phyloP scores from a whole-genome alignment of 306 rosid species.

The Nissolia schottii region DNA sequence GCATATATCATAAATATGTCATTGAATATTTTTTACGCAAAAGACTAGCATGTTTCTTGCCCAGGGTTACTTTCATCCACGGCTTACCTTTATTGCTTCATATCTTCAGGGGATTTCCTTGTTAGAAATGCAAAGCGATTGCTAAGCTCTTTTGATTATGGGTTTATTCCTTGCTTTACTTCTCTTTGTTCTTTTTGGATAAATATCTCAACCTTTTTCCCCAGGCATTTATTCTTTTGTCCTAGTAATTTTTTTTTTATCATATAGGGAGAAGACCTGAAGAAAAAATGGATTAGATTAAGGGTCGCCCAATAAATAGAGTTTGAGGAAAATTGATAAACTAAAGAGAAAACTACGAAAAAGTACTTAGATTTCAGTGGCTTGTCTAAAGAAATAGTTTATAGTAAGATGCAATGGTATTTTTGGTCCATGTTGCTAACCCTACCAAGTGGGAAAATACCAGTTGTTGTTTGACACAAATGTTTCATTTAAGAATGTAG shows the following conservation, averaged over 20 bases:
- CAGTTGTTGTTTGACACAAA: no score
- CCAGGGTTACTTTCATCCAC: neutral
- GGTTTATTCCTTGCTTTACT: neutral
- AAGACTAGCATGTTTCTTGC: neutral
- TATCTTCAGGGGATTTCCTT: neutral
- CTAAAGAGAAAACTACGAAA: no score
- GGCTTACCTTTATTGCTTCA: neutral
- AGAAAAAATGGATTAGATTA: no score
- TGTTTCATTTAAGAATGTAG: slow-evolving; percentile 14
- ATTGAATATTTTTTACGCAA: neutral
- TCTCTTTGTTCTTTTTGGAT: neutral
- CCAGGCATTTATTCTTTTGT: neutral
- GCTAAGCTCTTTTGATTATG: neutral
- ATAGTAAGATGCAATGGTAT: no score
- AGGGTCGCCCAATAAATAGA: no score
- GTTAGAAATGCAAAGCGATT: neutral
- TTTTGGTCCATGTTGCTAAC: no score
- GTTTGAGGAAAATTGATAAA: no score
- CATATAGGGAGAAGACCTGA: neutral
- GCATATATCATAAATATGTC: neutral
- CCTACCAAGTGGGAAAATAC: no score
- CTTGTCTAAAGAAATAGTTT: no score
- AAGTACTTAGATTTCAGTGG: no score
- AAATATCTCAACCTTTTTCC: neutral
- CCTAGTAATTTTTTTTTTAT: neutral